A percentile compares a stretch with the other conserved stretches of the same genome.
These are phyloP conservation scores for Taphrina pruni DNA, from an alignment of 1,139 yeast species.

Conservation along the genomic window DNA sequence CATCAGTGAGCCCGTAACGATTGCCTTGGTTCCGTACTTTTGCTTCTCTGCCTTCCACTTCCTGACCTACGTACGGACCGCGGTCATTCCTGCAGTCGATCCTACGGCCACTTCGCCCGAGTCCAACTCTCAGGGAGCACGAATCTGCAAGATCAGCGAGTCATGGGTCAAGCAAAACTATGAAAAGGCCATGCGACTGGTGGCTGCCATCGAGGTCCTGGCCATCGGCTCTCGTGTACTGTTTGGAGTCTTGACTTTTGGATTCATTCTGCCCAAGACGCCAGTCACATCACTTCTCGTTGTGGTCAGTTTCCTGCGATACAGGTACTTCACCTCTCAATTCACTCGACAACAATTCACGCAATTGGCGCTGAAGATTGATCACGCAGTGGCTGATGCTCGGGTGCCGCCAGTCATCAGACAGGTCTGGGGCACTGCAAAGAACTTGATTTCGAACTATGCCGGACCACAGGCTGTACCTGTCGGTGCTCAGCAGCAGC, in stretches of 20 bases:
- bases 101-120: conserved; percentile 50
- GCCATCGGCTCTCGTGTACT: conserved; percentile 34
- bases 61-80: conserved; percentile 67
- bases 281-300: conserved; percentile 39
- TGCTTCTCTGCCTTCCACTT: conserved; percentile 77
- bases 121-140: conserved; percentile 34
- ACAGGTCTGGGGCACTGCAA: conserved; percentile 42
- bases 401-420: conserved; percentile 39
- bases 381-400: conserved; percentile 43
- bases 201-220: conserved; percentile 41
- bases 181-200: conserved; percentile 41
- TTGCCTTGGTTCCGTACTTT: conserved; percentile 69
- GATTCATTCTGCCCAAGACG: conserved; percentile 30
- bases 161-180: conserved; percentile 41
- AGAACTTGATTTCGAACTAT: conserved; percentile 39
- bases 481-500: conserved; percentile 28
- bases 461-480: conserved; percentile 36
- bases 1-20: conserved; percentile 57
- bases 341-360: conserved; percentile 43
- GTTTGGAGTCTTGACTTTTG: conserved; percentile 37
- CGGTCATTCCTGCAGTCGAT: conserved; percentile 70
- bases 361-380: conserved; percentile 40
- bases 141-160: conserved; percentile 33
- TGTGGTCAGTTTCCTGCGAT: conserved; percentile 42
- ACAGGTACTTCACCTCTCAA: conserved; percentile 43